Evolutionary conservation across 2,329 filamentous ascomycete genomes (phyloP).

Genomic region (Botrytis pseudocinerea): DNA sequence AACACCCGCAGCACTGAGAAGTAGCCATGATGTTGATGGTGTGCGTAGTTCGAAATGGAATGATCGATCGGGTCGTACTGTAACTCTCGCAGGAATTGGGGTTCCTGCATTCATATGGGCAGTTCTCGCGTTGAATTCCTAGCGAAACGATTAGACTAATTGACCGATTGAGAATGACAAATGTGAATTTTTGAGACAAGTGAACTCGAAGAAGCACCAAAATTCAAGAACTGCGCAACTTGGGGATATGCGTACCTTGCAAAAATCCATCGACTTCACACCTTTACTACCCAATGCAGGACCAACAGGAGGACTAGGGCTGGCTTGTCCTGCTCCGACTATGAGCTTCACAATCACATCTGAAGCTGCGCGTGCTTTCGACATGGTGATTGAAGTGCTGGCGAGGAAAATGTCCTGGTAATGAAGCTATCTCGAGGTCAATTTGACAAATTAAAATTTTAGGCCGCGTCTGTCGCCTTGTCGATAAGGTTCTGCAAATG

Average conservation of each 20-base stretch:
- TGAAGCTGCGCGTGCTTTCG: conserved; percentile 39
- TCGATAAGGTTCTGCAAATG: conserved; percentile 17
- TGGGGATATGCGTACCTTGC: conserved; percentile 66
- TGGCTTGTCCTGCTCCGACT: conserved; percentile 92
- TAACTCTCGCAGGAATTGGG: conserved; percentile 87
- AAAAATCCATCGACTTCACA: conserved; percentile 99
- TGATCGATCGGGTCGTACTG: conserved; percentile 86
- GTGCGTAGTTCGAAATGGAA: conserved; percentile 94
- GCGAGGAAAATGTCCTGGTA: background rate
- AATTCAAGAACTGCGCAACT: background rate
- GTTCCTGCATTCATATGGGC: conserved; percentile 79
- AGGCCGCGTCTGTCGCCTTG: conserved; percentile 15
- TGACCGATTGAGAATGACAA: background rate
- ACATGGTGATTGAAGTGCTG: conserved; percentile 36
- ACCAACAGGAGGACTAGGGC: conserved; percentile 92
- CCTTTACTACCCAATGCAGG: conserved; percentile 95
- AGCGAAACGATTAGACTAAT: conserved; percentile 24
- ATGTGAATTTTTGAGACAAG: background rate
- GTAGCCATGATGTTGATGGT: conserved; percentile 87
- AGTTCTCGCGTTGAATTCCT: conserved; percentile 98
- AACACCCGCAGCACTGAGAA: conserved; percentile 80
- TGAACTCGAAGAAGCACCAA: background rate
- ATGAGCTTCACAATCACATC: conserved; percentile 95
- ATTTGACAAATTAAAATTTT: conserved; percentile 17
- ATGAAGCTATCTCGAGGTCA: conserved; percentile 4